Evolutionary conservation across 225 moss, liverwort and hornwort genomes (phyloP).

Genomic region (Thuidium tamariscinum): DNA sequence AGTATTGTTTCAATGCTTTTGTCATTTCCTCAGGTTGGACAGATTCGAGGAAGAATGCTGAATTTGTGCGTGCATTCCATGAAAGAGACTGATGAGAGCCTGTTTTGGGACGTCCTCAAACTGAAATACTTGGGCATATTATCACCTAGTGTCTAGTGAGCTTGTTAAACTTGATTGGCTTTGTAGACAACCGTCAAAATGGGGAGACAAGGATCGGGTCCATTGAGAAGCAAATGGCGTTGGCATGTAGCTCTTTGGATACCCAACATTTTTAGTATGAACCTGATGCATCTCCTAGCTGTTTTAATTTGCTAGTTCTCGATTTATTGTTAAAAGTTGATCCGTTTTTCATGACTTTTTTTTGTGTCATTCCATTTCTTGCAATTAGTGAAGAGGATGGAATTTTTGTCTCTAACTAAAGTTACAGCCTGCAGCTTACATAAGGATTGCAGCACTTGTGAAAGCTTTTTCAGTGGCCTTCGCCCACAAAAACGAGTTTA

Average conservation of each 20-base stretch:
- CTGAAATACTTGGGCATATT: not conserved
- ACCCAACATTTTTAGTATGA: conserved; percentile 18
- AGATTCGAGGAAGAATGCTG: not conserved
- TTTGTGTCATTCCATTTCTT: not conserved
- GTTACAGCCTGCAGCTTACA: conserved; percentile 26
- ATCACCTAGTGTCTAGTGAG: not conserved
- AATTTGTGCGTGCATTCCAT: not conserved
- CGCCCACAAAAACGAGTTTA: conserved; percentile 19
- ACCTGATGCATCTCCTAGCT: not conserved
- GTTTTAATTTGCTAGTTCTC: not conserved
- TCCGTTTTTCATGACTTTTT: not conserved
- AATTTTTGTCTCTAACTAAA: not conserved
- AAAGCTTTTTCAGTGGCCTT: conserved; percentile 36
- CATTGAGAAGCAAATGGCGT: not conserved
- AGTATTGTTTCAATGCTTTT: not conserved
- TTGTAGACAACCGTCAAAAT: not conserved
- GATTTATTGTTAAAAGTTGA: not conserved
- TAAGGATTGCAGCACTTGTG: conserved; percentile 17
- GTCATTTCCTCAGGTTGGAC: not conserved
- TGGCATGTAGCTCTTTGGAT: conserved; percentile 21
- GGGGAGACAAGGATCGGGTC: not conserved
- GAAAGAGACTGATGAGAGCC: not conserved
- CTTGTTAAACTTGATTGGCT: not conserved
- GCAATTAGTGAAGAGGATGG: not conserved
- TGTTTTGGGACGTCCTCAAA: not conserved